phyloP scores from a whole-genome alignment of 2,329 filamentous ascomycete species.

The Penicillium sp. region DNA sequence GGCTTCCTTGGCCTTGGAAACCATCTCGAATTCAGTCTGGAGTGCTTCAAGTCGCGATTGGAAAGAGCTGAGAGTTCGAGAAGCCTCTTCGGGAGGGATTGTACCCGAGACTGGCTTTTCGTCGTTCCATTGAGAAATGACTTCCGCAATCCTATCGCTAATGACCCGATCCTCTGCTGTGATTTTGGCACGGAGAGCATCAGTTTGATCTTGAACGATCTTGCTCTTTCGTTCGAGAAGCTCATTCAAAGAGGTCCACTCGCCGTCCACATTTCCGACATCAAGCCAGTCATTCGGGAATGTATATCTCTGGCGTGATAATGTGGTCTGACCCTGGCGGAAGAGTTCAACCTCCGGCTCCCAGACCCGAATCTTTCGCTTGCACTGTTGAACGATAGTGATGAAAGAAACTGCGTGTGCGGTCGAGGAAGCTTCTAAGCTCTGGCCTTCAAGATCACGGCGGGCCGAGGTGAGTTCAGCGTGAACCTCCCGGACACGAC shows the following conservation, averaged over 20 bases:
- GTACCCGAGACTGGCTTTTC: constrained; percentile 96
- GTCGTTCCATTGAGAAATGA: constrained; percentile 83
- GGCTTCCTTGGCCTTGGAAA: constrained; percentile 93
- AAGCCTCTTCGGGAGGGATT: constrained; percentile 83
- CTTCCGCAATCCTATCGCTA: constrained; percentile 77
- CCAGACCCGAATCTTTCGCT: constrained; percentile 88
- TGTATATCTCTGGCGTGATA: constrained; percentile 86
- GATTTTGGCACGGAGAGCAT: constrained; percentile 92
- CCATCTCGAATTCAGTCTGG: constrained; percentile 84
- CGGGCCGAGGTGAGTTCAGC: constrained; percentile 86
- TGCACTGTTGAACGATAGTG: constrained; percentile 93
- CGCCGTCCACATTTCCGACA: constrained; percentile 91
- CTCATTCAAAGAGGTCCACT: constrained; percentile 91
- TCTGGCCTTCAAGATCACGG: constrained; percentile 83
- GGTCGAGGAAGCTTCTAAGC: constrained; percentile 87
- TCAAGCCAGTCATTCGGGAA: constrained; percentile 91
- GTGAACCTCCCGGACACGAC: constrained; percentile 85
- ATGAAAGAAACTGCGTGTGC: constrained; percentile 98
- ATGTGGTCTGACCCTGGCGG: constrained; percentile 86
- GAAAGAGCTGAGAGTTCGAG: constrained; percentile 72
- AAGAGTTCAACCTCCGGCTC: constrained; percentile 94
- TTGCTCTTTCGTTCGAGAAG: constrained; percentile 87
- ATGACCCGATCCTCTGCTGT: constrained; percentile 88
- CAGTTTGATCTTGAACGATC: constrained; percentile 92
- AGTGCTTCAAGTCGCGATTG: constrained; percentile 78